A percentile compares a stretch with the other conserved stretches of the same genome.
Conservation (phyloP, 495 filamentous ascomycete genomes). For the Penicillium simplicissimum region DNA sequence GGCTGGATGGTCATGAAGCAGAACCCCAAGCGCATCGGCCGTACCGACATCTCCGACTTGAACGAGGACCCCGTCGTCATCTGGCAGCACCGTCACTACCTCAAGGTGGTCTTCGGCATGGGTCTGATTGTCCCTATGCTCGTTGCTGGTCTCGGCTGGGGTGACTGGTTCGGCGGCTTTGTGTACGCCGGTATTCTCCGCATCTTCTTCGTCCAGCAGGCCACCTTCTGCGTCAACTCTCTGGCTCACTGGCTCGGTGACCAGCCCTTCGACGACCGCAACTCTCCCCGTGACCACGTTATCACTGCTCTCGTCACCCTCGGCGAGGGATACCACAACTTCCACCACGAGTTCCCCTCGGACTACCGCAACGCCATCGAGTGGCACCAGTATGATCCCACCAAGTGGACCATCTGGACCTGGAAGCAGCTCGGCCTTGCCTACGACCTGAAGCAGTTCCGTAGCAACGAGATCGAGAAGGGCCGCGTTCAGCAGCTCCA, state of each 20-base stretch:
- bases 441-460: slow-evolving; percentile 96
- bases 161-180: slow-evolving; percentile 87
- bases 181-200: slow-evolving; percentile 94
- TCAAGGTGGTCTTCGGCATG: slow-evolving; percentile 87
- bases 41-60: slow-evolving; percentile 94
- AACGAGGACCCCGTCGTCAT: slow-evolving; percentile 94
- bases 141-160: slow-evolving; percentile 84
- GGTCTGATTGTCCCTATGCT: slow-evolving; percentile 80
- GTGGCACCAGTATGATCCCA: slow-evolving; percentile 98
- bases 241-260: slow-evolving; percentile 98
- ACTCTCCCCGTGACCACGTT: slow-evolving; percentile 95
- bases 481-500: slow-evolving; percentile 94
- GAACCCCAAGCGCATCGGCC: slow-evolving; percentile 89
- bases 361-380: slow-evolving; percentile 99
- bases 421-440: slow-evolving; percentile 94
- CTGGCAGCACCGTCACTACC: slow-evolving; percentile 93
- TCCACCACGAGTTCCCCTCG: slow-evolving; percentile 99
- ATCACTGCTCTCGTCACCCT: slow-evolving; percentile 95
- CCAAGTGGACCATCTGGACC: slow-evolving; percentile 95
- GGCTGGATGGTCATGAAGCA: slow-evolving; percentile 95
- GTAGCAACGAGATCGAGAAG: slow-evolving; percentile 98
- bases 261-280: slow-evolving; percentile 98
- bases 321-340: slow-evolving; percentile 98
- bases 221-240: slow-evolving; percentile 99
- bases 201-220: slow-evolving; percentile 98